Conservation (phyloP, 2,329 filamentous ascomycete species). For the Exophiala viscosa region DNA sequence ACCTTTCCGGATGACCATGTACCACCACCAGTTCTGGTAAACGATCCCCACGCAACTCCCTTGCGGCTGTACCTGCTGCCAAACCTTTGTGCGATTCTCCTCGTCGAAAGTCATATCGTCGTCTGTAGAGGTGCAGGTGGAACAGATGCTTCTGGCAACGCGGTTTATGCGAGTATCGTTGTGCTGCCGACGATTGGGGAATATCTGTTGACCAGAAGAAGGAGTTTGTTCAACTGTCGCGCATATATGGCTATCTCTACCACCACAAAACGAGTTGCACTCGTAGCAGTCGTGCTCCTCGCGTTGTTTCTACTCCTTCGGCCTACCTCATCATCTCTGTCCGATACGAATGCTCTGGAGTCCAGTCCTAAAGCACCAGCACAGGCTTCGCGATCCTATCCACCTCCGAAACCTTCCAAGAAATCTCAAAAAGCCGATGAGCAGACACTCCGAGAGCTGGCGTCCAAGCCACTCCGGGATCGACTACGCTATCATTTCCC, state of each 20-base stretch:
- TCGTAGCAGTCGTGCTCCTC: conserved; percentile 66
- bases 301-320: conserved; percentile 67
- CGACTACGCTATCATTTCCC: conserved; percentile 89
- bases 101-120: no score
- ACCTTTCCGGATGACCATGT: no score
- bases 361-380: conserved; percentile 32
- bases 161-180: no score
- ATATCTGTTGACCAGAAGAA: neutral
- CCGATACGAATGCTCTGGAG: conserved; percentile 39
- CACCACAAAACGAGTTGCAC: conserved; percentile 4
- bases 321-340: conserved; percentile 53
- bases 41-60: no score
- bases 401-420: conserved; percentile 36
- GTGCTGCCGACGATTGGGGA: no score
- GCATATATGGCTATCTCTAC: conserved; percentile 5
- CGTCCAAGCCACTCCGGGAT: conserved; percentile 68
- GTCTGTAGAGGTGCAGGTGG: no score
- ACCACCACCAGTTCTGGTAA: no score
- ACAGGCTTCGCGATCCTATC: conserved; percentile 29
- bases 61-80: no score
- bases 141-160: no score
- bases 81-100: no score
- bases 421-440: conserved; percentile 45
- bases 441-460: conserved; percentile 65
- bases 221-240: neutral